Evolutionary conservation across 2,329 filamentous ascomycete species (phyloP), one percentile per base, ranked within the genome.

Genomic region (Ascochyta rabiei): DNA sequence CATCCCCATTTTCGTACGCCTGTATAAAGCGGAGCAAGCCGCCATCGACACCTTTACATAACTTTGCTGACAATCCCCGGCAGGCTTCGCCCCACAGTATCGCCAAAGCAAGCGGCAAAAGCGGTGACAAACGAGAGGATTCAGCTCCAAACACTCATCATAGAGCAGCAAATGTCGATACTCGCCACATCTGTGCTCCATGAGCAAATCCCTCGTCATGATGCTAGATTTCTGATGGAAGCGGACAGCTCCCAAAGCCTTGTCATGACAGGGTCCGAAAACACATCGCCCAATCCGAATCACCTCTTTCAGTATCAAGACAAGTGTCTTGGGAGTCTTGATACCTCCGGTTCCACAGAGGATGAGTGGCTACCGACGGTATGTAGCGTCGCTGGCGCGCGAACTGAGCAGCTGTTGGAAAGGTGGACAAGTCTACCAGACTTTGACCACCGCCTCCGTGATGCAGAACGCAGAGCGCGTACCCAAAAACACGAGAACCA

Each of bases 111-210:
- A 52, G 66, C 67, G 10, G 65, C 63, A 7, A 66, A 64, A 38
- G 67, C 71, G 28, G 68, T 76, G 38, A 56, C 62, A 9, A 75
- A 74, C 40, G 73, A 77, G 52, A 70, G 67, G 35, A 49, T 63
- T 5, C 75, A 77, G 56, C 62, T 76, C 7, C 70, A 76, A 47
- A 65, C 64, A 12, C 57, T 76, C 6, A 66, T 77, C 18, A 71
- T 76, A 34, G 75, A 77, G 44, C 75, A 77, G 43, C 75, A 77
- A 48, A 59, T 75, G 40, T 65, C 70, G 2, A 69, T 76, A 23
- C 43, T 75, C 6, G 59, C 60, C 13, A 67, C 69, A 7, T 56
- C 48, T 8, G 61, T 61, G 16, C 48, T 59, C 5, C 64, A 70
- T 26, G 56, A 70, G 31, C 42, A 57, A 18, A 13, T 44, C 7